Conservation (phyloP, 1,139 yeast species). For the Schizosaccharomyces versatilis region DNA sequence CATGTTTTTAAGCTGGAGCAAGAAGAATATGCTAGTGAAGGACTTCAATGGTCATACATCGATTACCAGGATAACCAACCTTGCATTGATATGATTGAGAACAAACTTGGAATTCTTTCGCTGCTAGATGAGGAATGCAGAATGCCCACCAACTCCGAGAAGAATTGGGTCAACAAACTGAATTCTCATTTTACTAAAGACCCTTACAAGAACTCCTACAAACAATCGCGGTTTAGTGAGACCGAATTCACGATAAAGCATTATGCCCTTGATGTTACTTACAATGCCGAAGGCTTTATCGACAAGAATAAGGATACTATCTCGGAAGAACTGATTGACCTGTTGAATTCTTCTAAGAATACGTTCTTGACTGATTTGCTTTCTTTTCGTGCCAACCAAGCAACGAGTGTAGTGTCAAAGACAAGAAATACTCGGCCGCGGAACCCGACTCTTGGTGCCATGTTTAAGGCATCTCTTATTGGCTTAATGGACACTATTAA, state of each 20-base stretch:
- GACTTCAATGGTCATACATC: constrained; percentile 91
- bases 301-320: constrained; percentile 95
- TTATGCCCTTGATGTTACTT: constrained; percentile 83
- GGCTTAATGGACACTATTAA: constrained; percentile 84
- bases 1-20: constrained; percentile 93
- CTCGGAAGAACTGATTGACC: constrained; percentile 84
- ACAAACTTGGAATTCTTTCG: constrained; percentile 66
- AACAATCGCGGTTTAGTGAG: constrained; percentile 87
- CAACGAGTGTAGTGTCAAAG: constrained; percentile 32
- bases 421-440: constrained; percentile 37
- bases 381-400: constrained; percentile 39
- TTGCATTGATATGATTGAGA: constrained; percentile 81
- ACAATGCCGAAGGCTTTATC: constrained; percentile 83
- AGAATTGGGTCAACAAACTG: constrained; percentile 77
- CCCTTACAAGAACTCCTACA: constrained; percentile 59
- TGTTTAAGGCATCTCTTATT: constrained; percentile 76
- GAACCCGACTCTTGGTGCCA: constrained; percentile 86
- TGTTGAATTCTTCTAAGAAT: constrained; percentile 47
- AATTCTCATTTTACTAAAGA: constrained; percentile 55
- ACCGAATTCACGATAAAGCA: constrained; percentile 77
- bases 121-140: constrained; percentile 88
- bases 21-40: constrained; percentile 78
- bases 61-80: constrained; percentile 96
- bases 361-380: constrained; percentile 42
- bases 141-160: constrained; percentile 82